Base-by-base conservation (phyloP, 345 rosid genomes). In the Sonneratia alba region DNA sequence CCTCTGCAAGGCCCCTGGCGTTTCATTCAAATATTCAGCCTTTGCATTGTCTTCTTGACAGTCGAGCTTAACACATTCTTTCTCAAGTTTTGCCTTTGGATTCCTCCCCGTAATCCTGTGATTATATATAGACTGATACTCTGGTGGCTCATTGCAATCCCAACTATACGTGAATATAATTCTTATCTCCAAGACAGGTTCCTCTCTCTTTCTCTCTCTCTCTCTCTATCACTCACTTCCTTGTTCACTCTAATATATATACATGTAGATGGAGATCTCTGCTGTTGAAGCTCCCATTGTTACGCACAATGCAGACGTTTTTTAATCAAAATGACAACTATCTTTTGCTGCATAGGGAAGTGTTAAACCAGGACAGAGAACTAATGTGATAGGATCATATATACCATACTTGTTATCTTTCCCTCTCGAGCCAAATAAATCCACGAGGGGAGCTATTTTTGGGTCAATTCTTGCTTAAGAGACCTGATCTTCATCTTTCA, bases 101-200 rank as follows among this genome's bases (percentile, higher is more conserved):
- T 95, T 66, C 99, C 99, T 69, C 97, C 97, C 47, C 81, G 92
- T 70, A 95, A 95, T 83, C 99, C 99, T 6, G 86, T 95, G 75
- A 88, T 92, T 51, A 76, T 89, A 49, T 92, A 95, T 79, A 89
- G 96, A 82, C 82, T 95, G 88, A 89, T 92, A 66, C 85, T 95
- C 77, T 95, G 97, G 99, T 90, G 99, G 98, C 82, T 95, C 62
- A 95, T 95, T 79, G 98, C 98, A 6, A 89, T 92, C 75, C 99
- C 99, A 15, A 95, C 98, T 57, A 92, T 89, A 43, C 91, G 99
- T 7, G 99, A 95, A 74, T 95, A 95, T 83, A 95, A 95, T 73
- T 87, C 99, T 12, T 95, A 95, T 73, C 98, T 95, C 74, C 98
- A 92, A 79, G 97, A 95, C 83, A 67, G 88, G 99, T 94, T 85